Evolutionary conservation across 1,284 basidiomycete species (phyloP).

Genomic region (Vanrija sp.): DNA sequence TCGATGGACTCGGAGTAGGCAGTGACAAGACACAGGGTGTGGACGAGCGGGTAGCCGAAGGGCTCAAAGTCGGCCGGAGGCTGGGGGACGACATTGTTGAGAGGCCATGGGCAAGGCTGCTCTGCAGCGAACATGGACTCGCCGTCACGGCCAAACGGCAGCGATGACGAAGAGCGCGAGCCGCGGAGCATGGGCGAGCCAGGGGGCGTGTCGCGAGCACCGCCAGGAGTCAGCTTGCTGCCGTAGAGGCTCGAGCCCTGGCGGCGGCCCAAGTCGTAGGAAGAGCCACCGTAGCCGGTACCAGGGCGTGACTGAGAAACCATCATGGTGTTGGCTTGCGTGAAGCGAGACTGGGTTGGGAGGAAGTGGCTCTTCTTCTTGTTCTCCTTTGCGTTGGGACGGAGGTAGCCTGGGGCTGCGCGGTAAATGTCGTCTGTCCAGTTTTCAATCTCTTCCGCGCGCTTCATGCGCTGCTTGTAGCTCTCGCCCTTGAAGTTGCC

Average conservation of each 20-base stretch:
- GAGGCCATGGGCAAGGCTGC: constrained; percentile 75
- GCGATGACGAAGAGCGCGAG: constrained; percentile 77
- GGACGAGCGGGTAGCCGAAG: constrained; percentile 91
- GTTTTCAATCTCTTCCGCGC: constrained; percentile 86
- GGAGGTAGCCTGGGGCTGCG: constrained; percentile 83
- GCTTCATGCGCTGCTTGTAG: constrained; percentile 88
- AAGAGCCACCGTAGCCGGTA: constrained; percentile 64
- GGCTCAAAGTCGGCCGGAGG: constrained; percentile 88
- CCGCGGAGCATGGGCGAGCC: constrained; percentile 69
- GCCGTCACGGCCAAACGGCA: constrained; percentile 51
- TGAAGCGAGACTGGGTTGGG: constrained; percentile 80
- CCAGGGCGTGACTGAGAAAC: constrained; percentile 61
- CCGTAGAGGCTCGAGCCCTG: constrained; percentile 45
- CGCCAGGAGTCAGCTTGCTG: constrained; percentile 34
- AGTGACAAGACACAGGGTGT: constrained; percentile 94
- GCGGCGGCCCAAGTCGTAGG: constrained; percentile 17
- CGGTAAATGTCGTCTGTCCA: constrained; percentile 97
- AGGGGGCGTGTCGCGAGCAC: constrained; percentile 59
- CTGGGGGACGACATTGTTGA: constrained; percentile 82
- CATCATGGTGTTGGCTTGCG: constrained; percentile 65
- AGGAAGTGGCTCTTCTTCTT: constrained; percentile 59
- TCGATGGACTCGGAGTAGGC: constrained; percentile 98
- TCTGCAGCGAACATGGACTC: constrained; percentile 38
- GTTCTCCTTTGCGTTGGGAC: constrained; percentile 74
- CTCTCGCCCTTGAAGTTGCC: constrained; percentile 92